Base-by-base conservation (phyloP, 352 stramenopile species). In the Phytophthora pinifolia region DNA sequence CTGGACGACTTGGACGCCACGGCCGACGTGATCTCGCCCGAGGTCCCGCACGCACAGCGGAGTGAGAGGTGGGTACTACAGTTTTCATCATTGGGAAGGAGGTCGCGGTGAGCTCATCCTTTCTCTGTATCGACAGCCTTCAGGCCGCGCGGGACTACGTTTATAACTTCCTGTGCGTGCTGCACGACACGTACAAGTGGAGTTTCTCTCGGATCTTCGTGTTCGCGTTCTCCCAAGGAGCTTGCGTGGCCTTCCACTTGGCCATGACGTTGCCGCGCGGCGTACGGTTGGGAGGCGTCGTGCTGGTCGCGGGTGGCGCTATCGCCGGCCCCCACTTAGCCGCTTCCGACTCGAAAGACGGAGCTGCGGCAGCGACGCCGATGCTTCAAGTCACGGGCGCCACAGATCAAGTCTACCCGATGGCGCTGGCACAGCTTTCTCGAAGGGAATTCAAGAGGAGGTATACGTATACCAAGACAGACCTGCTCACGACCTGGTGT, bases 221-320 rank as follows among this genome's bases (percentile, higher is more conserved):
- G 30, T 80, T 89, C 29, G 79, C 65, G 2, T 88, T 86, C 49
- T 88, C 79, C 0, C 79, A 89, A 36, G 79, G 77, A 37, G 79
- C 77, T 2, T 83, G 71, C 33, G 71, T 88, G 10, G 77, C 76
- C 20, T 88, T 82, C 60, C 70, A 89, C 32, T 48, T 71, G 48
- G 65, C 72, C 8, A 73, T 79, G 59, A 82, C 71, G 20, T 50
- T 74, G 17, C 60, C 49, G 1, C 44, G 42, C 12, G 45, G 52
- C 41, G 58, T 66, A 25, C 72, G 70, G 0, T 59, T 90, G 2
- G 77, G 77, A 20, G 77, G 79, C 15, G 56, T 86, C 18, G 65
- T 88, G 3, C 41, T 88, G 4, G 57, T 88, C 18, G 70, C 73
- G 9, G 79, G 79, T 18, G 79, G 77, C 4, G 52, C 58, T 8